Evolutionary conservation across 441 rosid genomes (phyloP), one percentile per base, ranked within the genome.

Genomic region (Gossypium aridum): DNA sequence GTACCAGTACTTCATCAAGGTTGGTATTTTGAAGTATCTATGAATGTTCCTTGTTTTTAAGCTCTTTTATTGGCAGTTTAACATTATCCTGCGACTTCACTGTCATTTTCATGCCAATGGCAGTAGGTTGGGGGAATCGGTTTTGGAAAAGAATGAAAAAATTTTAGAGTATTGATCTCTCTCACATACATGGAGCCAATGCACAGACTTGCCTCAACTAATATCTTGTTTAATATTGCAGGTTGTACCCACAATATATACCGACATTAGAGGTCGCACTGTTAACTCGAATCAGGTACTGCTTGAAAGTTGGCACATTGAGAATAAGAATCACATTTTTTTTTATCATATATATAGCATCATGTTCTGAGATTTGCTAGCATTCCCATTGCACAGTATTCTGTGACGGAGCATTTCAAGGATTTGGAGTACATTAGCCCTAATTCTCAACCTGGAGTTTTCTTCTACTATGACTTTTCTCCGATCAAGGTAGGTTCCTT

Each of bases 1-100:
- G 92, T 89, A 89, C 83, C 96, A 91, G 86, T 91, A 91, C 68
- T 91, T 91, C 75, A 63, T 89, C 79, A 91, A 91, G 96, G 93
- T 85, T 74, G 59, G 69, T 73, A 56, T 26, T 61, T 13, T 57
- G 26, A 43, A 54, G 25, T 17, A 17, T 51, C 25, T 17, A 25
- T 3, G 16, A 16, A 16, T 51, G 7, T 9, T 69, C 45, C 45
- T 51, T 51, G 23, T 51, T 26, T 22, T 51, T 69, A 26, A 47
- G 71, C 39, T 51, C 39, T 26, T 51, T 25, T 51, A n/a, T 2
- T 26, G 72, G 28, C 43, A 69, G 20, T n/a, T 69, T 0, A n/a
- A 51, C 31, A 2, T 39, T 5, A 19, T 47, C 37, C 1, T 4
- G 9, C 16, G 45, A 26, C 31, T 26, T 49, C 28, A 37, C 71